These are phyloP conservation scores for Scleromitrula shiraiana DNA, from an alignment of 2,329 filamentous ascomycete species.

Conservation along the genomic window DNA sequence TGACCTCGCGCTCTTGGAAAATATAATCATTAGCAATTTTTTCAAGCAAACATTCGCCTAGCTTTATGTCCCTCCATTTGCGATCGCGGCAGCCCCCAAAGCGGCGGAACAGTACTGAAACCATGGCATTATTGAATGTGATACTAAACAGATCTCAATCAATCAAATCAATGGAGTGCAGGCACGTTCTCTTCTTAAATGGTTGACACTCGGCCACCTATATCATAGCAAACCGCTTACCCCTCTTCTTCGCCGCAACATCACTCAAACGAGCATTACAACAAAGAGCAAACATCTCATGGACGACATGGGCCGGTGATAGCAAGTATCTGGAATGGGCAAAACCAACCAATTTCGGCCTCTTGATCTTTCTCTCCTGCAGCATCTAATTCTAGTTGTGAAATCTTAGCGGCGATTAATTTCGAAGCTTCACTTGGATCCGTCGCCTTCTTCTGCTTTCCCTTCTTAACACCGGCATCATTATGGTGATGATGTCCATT, in stretches of 20 bases:
- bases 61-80: constrained; percentile 24
- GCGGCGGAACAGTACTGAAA: background rate
- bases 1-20: constrained; percentile 79
- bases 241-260: constrained; percentile 6
- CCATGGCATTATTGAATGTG: background rate
- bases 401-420: constrained; percentile 85
- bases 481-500: constrained; percentile 35
- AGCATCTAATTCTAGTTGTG: constrained; percentile 87
- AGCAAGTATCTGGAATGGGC: constrained; percentile 15
- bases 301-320: background rate
- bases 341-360: constrained; percentile 76
- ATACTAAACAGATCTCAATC: background rate
- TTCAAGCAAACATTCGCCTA: constrained; percentile 6
- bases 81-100: constrained; percentile 3
- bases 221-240: constrained; percentile 8
- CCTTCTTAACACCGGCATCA: constrained; percentile 58
- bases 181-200: background rate
- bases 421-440: constrained; percentile 88
- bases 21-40: constrained; percentile 13
- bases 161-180: background rate
- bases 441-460: constrained; percentile 73
- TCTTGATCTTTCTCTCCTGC: constrained; percentile 94
- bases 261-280: background rate
- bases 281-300: background rate
- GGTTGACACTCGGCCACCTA: background rate